Evolutionary conservation across 2,329 filamentous ascomycete genomes (phyloP).

Genomic region (Aureobasidium sp.): DNA sequence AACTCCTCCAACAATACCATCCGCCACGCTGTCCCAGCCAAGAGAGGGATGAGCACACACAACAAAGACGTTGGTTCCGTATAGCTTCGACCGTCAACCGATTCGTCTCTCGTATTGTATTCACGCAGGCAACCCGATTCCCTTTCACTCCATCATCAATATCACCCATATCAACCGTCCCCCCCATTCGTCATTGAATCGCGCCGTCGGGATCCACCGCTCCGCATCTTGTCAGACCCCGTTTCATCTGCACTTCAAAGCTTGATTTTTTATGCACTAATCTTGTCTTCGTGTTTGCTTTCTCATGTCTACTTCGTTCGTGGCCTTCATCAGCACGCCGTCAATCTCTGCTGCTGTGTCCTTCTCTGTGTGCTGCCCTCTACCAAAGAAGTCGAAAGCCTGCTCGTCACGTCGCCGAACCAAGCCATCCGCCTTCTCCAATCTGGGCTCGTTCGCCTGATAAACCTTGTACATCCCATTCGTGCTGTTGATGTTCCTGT

Average conservation of each 20-base stretch:
- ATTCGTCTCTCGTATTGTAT: neutral
- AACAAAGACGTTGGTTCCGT: neutral
- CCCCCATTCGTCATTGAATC: neutral
- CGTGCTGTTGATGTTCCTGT: neutral
- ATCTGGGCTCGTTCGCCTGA: neutral
- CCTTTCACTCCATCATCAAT: neutral
- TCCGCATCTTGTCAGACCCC: neutral
- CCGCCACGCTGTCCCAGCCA: neutral
- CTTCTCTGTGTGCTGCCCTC: neutral
- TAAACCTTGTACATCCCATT: neutral
- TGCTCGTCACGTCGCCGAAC: neutral
- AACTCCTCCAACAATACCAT: conserved; percentile 4
- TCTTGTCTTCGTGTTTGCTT: neutral
- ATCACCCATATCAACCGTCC: neutral
- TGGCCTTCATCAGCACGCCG: neutral
- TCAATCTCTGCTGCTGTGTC: neutral
- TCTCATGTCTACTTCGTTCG: neutral
- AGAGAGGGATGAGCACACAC: neutral
- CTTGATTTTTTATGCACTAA: neutral
- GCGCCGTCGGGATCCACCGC: neutral
- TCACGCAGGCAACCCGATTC: neutral
- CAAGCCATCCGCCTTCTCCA: neutral
- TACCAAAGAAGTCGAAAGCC: neutral
- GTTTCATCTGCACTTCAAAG: neutral
- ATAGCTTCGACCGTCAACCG: neutral